Evolutionary conservation across 2,329 filamentous ascomycete genomes (phyloP).

Genomic region (Diaporthe sp.): DNA sequence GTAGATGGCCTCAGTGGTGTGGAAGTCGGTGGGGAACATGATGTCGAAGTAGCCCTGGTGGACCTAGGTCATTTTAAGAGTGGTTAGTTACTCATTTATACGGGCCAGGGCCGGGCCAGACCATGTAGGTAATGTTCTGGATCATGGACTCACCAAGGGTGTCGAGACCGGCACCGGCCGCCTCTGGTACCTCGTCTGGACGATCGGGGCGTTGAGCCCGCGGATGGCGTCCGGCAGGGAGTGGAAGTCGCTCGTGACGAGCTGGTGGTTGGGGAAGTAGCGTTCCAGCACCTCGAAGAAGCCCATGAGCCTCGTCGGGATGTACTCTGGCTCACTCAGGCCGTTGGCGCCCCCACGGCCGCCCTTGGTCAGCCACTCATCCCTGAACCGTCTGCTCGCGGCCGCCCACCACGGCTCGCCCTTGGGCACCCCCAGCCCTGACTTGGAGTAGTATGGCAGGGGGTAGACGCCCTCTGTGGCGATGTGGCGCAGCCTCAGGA

Average conservation of each 20-base stretch:
- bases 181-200: constrained; percentile 92
- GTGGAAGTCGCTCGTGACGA: constrained; percentile 93
- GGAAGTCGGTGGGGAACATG: constrained; percentile 96
- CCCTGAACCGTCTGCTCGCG: constrained; percentile 22
- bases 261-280: constrained; percentile 90
- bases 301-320: constrained; percentile 94
- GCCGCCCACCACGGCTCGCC: constrained; percentile 32
- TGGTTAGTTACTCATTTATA: neutral
- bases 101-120: too few species aligned
- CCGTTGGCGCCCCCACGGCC: constrained; percentile 74
- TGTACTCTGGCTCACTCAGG: constrained; percentile 88
- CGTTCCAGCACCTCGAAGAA: constrained; percentile 93
- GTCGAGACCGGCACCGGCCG: constrained; percentile 91
- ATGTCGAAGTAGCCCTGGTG: constrained; percentile 99
- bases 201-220: constrained; percentile 92
- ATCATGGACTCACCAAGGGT: constrained; percentile 76
- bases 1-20: constrained; percentile 91
- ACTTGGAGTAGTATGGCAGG: constrained; percentile 66
- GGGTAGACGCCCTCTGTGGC: constrained; percentile 77
- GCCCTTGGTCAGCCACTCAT: constrained; percentile 51
- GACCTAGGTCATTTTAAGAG: constrained; percentile 69
- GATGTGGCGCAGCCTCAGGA: constrained; percentile 85
- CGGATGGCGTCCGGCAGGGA: constrained; percentile 84
- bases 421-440: constrained; percentile 39
- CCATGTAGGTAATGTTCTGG: neutral